Base-by-base conservation (phyloP, 495 filamentous ascomycete species). In the Xanthoparmelia taractica region DNA sequence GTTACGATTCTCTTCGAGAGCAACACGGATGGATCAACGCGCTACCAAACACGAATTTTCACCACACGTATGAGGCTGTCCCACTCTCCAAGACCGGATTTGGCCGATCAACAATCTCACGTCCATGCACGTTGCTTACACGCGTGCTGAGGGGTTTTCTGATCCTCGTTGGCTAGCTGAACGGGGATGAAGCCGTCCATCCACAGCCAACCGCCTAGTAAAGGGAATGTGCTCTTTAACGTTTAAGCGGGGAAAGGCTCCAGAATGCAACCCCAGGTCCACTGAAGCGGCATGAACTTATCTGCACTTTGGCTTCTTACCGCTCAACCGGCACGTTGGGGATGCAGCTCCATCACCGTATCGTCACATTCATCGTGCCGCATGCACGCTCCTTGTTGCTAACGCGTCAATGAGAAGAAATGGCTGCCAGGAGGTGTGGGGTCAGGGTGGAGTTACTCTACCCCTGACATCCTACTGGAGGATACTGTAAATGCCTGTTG, bases 381-480 rank as follows among this genome's bases (percentile, higher is more conserved):
- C 66, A 62, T 62, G 60, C 18, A 59, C 45, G 38, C 13, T 59
- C 31, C 58, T 57, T 40, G 45, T 58, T 56, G 34, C 45, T 38
- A 45, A 64, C 58, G 60, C 54, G 66, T 67, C 66, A 67, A 65
- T 67, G 66, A 67, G 58, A 29, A 37, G 34, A 57, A 40, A 37
- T 57, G 27, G 45, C 63, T 65, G 58, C 66, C 43, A 61, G 48
- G 50, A 65, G 18, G 33, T 38, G 56, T 58, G 47, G 54, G 48
- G 37, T n/a, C 31, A 10, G 33, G 15, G 45, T 62, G 54, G 54
- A 64, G 38, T 47, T 67, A n/a, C 36, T 29, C 23, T 47, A 31
- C 20, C 43, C 5, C 31, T 63, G 41, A n/a, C 8, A 31, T 50
- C 52, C 40, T 38, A 67, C 66, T 67, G 66, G 66, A 64, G 63